Evolutionary conservation across 1,284 basidiomycete species (phyloP).

Genomic region (Acaromyces ingoldii): DNA sequence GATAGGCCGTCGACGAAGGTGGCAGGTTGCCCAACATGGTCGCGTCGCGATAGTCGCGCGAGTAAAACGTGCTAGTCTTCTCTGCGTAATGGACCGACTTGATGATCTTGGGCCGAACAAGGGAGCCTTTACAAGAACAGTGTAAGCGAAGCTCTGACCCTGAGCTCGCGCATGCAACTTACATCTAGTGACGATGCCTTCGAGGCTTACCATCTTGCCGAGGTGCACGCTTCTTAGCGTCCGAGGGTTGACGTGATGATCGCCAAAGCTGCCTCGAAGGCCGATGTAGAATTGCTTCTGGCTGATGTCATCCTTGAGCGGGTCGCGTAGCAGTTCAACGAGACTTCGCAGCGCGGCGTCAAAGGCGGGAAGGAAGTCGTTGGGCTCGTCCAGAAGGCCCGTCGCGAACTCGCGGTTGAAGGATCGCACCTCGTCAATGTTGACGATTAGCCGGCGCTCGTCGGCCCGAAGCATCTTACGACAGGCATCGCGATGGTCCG

Average conservation of each 20-base stretch:
- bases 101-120: conserved; percentile 97
- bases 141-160: neutral
- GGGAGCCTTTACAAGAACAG: conserved; percentile 60
- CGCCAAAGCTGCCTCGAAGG: conserved; percentile 97
- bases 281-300: conserved; percentile 70
- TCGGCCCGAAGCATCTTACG: conserved; percentile 76
- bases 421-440: conserved; percentile 92
- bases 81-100: conserved; percentile 94
- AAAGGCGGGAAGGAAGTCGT: conserved; percentile 83
- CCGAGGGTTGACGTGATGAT: conserved; percentile 93
- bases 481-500: conserved; percentile 82
- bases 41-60: conserved; percentile 86
- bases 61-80: conserved; percentile 75
- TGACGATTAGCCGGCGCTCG: conserved; percentile 85
- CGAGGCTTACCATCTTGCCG: conserved; percentile 91
- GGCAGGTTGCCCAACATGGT: conserved; percentile 73
- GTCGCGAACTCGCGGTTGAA: conserved; percentile 66
- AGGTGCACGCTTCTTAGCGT: conserved; percentile 82
- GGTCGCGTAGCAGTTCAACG: conserved; percentile 70
- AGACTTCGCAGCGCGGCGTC: conserved; percentile 76
- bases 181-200: conserved; percentile 97
- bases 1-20: conserved; percentile 56
- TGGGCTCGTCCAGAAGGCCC: conserved; percentile 74
- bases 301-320: conserved; percentile 74
- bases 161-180: conserved; percentile 15